Base-by-base conservation (phyloP, 495 filamentous ascomycete species). In the Aspergillus sclerotiicarbonarius region DNA sequence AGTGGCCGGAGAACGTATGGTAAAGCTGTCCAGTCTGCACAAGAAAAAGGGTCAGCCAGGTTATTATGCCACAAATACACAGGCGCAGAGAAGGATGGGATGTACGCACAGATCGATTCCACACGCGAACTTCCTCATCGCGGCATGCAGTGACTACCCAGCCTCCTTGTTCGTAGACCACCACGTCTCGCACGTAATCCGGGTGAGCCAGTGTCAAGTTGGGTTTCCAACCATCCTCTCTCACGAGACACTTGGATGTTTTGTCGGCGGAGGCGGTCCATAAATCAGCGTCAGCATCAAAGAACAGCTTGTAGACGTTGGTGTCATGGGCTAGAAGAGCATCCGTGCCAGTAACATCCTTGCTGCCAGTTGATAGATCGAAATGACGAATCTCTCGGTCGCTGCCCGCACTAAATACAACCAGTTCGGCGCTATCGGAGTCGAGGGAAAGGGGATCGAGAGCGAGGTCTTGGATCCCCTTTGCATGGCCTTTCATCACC, bases 181-280 rank as follows among this genome's bases (percentile, higher is more conserved):
- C 81, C 51, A 98, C 82, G 54, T 91, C 91, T 49, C 90, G 81
- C 15, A 97, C 92, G 65, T 92, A 96, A 64, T 93, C 94, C 0
- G 91, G 90, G 70, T 98, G 93, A 30, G 76, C 68, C 50, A 96
- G 78, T 2, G 76, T 83, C 50, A 90, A 84, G 56, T 91, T 91
- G 7, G 81, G 77, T 53, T 83, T 80, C 80, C 88, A 94, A 0
- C 76, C 79, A 51, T 81, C 81, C 8, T 79, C 70, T 50, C 90
- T 76, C 8, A 85, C 80, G 15, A 96, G 77, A 64, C 88, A 90
- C 64, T 90, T 90, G 2, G 84, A 84, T 0, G 85, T 90, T 39
- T 87, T 91, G 66, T 98, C 94, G 12, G 90, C 90, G 31, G 88
- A 92, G 3, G 92, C 88, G 12, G 92, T 96, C 90, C 90, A 97